Percentiles rank a stretch among this genome's conserved stretches.
Evolutionary conservation across 768 basidiomycete genomes (phyloP).

Genomic region (Mycena rebaudengoi): DNA sequence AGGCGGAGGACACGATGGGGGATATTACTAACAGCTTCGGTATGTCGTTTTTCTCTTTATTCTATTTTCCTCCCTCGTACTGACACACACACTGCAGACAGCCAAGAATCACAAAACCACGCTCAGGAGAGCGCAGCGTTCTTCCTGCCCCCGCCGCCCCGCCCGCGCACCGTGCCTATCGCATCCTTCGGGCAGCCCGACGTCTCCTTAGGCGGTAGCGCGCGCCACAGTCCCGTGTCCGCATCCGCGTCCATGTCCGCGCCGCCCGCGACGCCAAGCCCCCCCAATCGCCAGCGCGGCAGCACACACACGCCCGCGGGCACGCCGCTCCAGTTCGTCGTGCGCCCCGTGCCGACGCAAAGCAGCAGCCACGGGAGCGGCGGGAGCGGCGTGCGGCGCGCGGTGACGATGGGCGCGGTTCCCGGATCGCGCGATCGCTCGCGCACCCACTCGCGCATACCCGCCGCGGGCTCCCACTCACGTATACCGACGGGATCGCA

Average conservation of each 20-base stretch:
- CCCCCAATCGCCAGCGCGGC: conserved; percentile 11
- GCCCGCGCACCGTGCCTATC: not conserved
- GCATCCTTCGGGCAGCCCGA: conserved; percentile 46
- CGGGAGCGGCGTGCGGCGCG: conserved; percentile 7
- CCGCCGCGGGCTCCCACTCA: conserved; percentile 13
- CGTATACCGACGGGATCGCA: too few species aligned
- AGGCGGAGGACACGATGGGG: conserved; percentile 36
- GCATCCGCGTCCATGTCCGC: not conserved
- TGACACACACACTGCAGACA: too few species aligned
- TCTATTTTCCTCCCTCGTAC: too few species aligned
- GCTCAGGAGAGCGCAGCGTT: not conserved
- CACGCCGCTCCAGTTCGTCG: conserved; percentile 15
- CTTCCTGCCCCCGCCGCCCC: conserved; percentile 9
- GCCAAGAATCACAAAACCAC: conserved; percentile 8
- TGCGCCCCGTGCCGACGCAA: conserved; percentile 13
- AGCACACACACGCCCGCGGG: not conserved
- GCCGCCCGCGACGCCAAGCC: conserved; percentile 16
- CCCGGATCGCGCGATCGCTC: not conserved
- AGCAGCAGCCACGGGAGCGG: conserved; percentile 1
- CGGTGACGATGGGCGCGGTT: not conserved
- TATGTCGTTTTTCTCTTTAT: conserved; percentile 13
- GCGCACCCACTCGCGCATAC: not conserved
- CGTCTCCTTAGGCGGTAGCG: conserved; percentile 40
- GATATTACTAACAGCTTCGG: conserved; percentile 58
- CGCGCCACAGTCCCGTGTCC: not conserved